Evolutionary conservation across 805 yeast genomes (phyloP).

Genomic region (Wickerhamiella nectarea): DNA sequence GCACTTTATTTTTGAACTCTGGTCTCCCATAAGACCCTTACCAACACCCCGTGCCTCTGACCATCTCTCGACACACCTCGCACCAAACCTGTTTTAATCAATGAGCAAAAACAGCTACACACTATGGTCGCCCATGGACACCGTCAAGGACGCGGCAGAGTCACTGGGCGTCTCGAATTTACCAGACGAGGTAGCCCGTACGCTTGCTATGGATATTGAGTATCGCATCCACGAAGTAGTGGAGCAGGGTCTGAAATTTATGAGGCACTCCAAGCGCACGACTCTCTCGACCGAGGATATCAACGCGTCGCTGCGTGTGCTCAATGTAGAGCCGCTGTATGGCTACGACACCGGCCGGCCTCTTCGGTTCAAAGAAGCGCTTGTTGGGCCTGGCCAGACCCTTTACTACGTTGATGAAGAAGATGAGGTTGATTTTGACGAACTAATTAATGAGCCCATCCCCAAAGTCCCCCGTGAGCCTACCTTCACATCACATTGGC

Average conservation of each 20-base stretch:
- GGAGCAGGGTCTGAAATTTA: slow-evolving; percentile 90
- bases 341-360: slow-evolving; percentile 39
- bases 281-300: slow-evolving; percentile 71
- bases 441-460: slow-evolving; percentile 79
- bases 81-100: neutral
- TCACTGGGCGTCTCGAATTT: slow-evolving; percentile 60
- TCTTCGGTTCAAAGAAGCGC: slow-evolving; percentile 69
- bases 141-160: slow-evolving; percentile 93
- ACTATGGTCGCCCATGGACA: slow-evolving; percentile 94
- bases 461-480: slow-evolving; percentile 91
- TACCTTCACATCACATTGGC: slow-evolving; percentile 84
- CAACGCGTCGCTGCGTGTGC: slow-evolving; percentile 62
- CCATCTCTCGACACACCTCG: too few relatives aligned
- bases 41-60: too few relatives aligned
- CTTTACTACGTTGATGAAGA: slow-evolving; percentile 83
- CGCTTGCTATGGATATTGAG: slow-evolving; percentile 98
- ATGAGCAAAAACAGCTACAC: slow-evolving; percentile 50
- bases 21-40: neutral
- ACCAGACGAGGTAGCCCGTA: slow-evolving; percentile 85
- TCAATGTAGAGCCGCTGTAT: slow-evolving; percentile 73
- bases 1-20: slow-evolving; percentile 2
- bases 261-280: slow-evolving; percentile 84
- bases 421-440: slow-evolving; percentile 85
- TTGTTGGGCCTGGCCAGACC: slow-evolving; percentile 84
- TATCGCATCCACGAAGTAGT: slow-evolving; percentile 88